These are phyloP conservation scores for Colletotrichum graminicola DNA, from an alignment of 2,329 filamentous ascomycete species.

Conservation along the genomic window DNA sequence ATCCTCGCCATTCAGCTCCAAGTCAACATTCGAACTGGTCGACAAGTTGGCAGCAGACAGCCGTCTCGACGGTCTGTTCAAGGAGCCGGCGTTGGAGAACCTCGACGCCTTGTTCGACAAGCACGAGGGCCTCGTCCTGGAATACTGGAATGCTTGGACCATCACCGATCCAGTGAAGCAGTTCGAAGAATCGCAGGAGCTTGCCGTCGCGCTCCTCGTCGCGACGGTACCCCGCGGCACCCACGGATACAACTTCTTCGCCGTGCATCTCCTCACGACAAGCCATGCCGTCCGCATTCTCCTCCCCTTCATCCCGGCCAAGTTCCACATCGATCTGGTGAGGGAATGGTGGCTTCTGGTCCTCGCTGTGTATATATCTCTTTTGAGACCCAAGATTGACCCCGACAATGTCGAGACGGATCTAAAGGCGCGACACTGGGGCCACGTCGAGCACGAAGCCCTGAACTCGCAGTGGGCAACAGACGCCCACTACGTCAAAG, in stretches of 20 bases:
- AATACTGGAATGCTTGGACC: conserved; percentile 93
- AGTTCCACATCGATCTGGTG: conserved; percentile 79
- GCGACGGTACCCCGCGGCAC: conserved; percentile 68
- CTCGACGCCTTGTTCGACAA: conserved; percentile 76
- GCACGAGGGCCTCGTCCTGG: conserved; percentile 77
- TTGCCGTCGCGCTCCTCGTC: conserved; percentile 72
- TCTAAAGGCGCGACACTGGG: conserved; percentile 78
- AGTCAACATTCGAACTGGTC: conserved; percentile 78
- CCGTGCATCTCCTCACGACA: conserved; percentile 84
- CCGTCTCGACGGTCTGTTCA: conserved; percentile 76
- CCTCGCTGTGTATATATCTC: conserved; percentile 81
- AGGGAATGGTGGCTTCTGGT: conserved; percentile 92
- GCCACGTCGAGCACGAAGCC: conserved; percentile 78
- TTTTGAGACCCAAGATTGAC: conserved; percentile 79
- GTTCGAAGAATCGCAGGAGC: conserved; percentile 78
- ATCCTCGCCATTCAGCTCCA: conserved; percentile 69
- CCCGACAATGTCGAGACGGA: conserved; percentile 74
- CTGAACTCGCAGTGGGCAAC: conserved; percentile 74
- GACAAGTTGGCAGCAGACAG: conserved; percentile 76
- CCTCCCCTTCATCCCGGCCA: conserved; percentile 79
- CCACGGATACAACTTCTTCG: conserved; percentile 83
- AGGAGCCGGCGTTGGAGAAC: conserved; percentile 70
- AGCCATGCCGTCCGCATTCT: conserved; percentile 91
- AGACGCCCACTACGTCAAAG: conserved; percentile 89
- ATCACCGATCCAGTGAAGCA: conserved; percentile 77